Evolutionary conservation across 768 basidiomycete species (phyloP), one percentile per base, ranked within the genome.

Genomic region (Boletellus sp.): DNA sequence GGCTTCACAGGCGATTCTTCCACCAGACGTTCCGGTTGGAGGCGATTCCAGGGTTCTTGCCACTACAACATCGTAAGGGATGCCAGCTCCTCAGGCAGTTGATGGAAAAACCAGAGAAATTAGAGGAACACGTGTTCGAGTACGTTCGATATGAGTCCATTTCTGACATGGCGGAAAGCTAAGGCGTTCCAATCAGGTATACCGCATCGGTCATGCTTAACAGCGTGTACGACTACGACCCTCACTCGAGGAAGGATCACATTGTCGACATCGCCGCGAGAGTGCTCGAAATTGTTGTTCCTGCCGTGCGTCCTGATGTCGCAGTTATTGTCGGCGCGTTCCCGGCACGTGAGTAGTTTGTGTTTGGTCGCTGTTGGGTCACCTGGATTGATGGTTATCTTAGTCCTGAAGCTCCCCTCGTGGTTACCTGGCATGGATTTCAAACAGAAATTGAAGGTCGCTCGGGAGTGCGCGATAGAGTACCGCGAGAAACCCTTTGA

Each of bases 61-160:
- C 66, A 0, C 60, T 63, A 38, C 61, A 31, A 15, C 19, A 20
- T 17, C 37, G 59, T 36, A 63, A 62, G 15, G 55, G 62, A 6
- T 65, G 70, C 40, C 54, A 50, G 8, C 50, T 71, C 20, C 64
- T 75, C 20, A 56, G 52, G 8, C 58, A 56, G 6, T 55, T 75
- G 10, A 24, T 71, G 3, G 62, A 61, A 4, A 52, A 58, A 7
- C 68, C 70, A 34, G 64, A 69, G 10, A 54, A 63, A 23, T 52
- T 70, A 24, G 48, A 62, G 6, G 60, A 61, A 20, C 67, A 70
- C 31, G 49, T 71, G 9, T 61, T 63, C 31, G 63, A 68, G 73
- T 55, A 36, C 8, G 50, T 48, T 5, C 22, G 10, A 31, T 16
- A 20, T 7, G 34, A 6, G 33, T 13, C 12, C 9, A 3, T 16